Conservation (phyloP, 768 basidiomycete species). For the Lentinula aciculospora region DNA sequence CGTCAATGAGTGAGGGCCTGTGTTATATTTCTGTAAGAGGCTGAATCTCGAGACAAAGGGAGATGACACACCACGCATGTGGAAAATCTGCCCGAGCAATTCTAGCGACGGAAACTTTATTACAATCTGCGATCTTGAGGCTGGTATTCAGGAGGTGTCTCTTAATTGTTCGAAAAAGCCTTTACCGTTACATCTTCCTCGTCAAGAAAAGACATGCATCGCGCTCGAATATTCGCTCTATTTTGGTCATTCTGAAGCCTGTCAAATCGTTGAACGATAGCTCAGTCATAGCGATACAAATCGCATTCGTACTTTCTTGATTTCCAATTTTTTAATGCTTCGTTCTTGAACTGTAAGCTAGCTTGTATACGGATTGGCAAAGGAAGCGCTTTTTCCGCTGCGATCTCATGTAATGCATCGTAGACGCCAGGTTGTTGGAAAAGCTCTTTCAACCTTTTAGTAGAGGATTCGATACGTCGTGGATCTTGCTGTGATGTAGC, state of each 20-base stretch:
- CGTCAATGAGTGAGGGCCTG: slow-evolving; percentile 58
- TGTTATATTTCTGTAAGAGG: not conserved
- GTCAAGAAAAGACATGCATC: slow-evolving; percentile 63
- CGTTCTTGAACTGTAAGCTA: slow-evolving; percentile 88
- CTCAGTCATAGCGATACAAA: not conserved
- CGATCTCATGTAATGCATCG: slow-evolving; percentile 70
- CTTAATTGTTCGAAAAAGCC: not conserved
- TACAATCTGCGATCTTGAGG: slow-evolving; percentile 71
- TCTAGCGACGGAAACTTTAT: slow-evolving; percentile 68
- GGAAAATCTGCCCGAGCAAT: slow-evolving; percentile 79
- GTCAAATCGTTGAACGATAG: slow-evolving; percentile 11
- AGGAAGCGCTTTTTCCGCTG: slow-evolving; percentile 53
- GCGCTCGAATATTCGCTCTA: slow-evolving; percentile 54
- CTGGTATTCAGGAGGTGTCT: not conserved
- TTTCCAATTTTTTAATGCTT: slow-evolving; percentile 68
- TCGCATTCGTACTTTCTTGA: slow-evolving; percentile 55
- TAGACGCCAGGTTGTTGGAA: slow-evolving; percentile 66
- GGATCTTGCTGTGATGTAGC: slow-evolving; percentile 70
- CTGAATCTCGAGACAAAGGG: not conserved
- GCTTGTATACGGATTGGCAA: slow-evolving; percentile 69
- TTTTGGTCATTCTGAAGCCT: slow-evolving; percentile 71
- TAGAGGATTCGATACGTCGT: slow-evolving; percentile 40
- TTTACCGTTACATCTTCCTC: slow-evolving; percentile 74
- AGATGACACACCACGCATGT: slow-evolving; percentile 49
- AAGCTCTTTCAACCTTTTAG: slow-evolving; percentile 61